These are phyloP conservation scores for Hypericum perforatum DNA, from an alignment of 345 rosid species.

Conservation along the genomic window DNA sequence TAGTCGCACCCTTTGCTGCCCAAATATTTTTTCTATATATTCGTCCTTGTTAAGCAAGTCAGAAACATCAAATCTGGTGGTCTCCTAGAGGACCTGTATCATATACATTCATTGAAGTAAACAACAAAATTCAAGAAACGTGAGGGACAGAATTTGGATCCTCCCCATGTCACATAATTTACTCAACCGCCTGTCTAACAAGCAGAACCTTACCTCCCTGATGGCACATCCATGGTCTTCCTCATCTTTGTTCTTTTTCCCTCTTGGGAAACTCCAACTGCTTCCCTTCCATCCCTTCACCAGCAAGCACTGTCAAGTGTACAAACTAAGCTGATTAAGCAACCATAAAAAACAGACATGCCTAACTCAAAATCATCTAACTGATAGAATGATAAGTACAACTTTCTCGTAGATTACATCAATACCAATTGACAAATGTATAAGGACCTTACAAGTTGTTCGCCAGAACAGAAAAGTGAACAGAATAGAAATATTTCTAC, in stretches of 20 bases:
- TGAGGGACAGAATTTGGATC: no score
- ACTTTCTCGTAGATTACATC: no score
- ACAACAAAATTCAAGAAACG: no score
- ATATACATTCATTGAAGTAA: slow-evolving; percentile 1
- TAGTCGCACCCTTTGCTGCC: slow-evolving; percentile 93
- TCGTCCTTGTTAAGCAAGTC: slow-evolving; percentile 73
- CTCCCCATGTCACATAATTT: no score
- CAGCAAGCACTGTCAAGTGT: slow-evolving; percentile 54
- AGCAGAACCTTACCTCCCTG: slow-evolving; percentile 52
- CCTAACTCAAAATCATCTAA: no score
- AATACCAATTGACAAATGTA: no score
- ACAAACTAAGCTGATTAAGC: slow-evolving; percentile 8
- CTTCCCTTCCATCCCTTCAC: slow-evolving; percentile 99
- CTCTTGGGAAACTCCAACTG: slow-evolving; percentile 99
- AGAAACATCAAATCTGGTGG: slow-evolving; percentile 90
- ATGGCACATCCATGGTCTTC: slow-evolving; percentile 96
- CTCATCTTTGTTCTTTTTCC: slow-evolving; percentile 98
- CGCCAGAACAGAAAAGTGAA: no score
- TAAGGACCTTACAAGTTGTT: no score
- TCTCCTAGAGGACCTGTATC: slow-evolving; percentile 81
- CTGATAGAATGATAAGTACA: no score
- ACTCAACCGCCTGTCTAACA: no score
- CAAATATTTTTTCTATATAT: slow-evolving; percentile 71
- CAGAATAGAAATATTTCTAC: no score
- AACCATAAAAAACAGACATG: no score